These are phyloP conservation scores for Metschnikowia aberdeeniae DNA, from an alignment of 805 yeast genomes.

Conservation along the genomic window DNA sequence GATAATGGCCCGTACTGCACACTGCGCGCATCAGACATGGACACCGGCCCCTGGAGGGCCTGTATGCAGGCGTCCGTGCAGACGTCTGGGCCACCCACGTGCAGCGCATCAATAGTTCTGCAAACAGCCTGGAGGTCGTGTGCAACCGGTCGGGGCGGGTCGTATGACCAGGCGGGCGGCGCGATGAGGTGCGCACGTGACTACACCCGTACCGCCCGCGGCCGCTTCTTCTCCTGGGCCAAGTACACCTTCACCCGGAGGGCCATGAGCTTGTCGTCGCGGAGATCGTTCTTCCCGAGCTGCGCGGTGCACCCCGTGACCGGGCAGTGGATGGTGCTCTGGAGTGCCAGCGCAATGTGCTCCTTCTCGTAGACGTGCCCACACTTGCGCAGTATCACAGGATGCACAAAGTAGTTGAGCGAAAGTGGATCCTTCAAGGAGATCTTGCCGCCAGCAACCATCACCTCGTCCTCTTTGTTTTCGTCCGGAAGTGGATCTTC, in stretches of 20 bases:
- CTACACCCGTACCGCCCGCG: slow-evolving; percentile 6
- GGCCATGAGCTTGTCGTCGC: slow-evolving; percentile 51
- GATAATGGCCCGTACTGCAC: not conserved
- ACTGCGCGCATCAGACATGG: not conserved
- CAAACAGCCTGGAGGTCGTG: too few relatives aligned
- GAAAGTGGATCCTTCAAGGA: slow-evolving; percentile 68
- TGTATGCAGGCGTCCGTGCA: too few relatives aligned
- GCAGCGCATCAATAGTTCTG: too few relatives aligned
- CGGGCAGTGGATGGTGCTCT: slow-evolving; percentile 47
- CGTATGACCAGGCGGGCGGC: too few relatives aligned
- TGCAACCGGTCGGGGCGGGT: too few relatives aligned
- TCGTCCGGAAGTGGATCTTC: slow-evolving; percentile 56
- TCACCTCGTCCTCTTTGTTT: slow-evolving; percentile 56
- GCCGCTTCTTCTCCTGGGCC: slow-evolving; percentile 16
- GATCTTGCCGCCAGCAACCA: slow-evolving; percentile 67
- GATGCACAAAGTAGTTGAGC: slow-evolving; percentile 45
- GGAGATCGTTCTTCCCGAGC: slow-evolving; percentile 33
- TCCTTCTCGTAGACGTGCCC: slow-evolving; percentile 57
- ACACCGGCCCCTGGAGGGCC: too few relatives aligned
- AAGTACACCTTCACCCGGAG: slow-evolving; percentile 45
- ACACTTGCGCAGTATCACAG: slow-evolving; percentile 55
- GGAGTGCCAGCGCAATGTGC: slow-evolving; percentile 36
- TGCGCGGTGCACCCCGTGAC: slow-evolving; percentile 47
- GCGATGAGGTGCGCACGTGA: not conserved
- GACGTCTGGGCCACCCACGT: too few relatives aligned